phyloP scores from a whole-genome alignment of 2,329 filamentous ascomycete species.

The Colletotrichum sp. region DNA sequence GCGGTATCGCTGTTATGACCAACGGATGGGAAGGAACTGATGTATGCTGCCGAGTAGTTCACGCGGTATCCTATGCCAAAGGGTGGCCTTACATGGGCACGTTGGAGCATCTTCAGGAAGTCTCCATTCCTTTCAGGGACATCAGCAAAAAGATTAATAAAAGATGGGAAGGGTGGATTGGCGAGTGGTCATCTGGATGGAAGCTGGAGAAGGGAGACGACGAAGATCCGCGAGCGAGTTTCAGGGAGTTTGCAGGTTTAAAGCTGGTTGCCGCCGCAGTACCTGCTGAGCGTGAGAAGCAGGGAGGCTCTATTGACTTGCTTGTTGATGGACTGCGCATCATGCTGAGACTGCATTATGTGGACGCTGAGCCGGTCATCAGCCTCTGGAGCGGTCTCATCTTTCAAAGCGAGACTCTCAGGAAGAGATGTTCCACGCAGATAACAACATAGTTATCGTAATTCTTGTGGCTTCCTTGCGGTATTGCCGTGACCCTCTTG shows the following conservation, averaged over 20 bases:
- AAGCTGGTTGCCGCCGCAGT: background rate
- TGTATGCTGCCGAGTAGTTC: background rate
- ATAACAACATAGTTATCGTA: no score
- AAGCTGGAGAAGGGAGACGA: background rate
- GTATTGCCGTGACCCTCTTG: background rate
- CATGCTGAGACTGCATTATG: background rate
- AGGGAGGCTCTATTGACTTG: background rate
- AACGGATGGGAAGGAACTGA: conserved; percentile 16
- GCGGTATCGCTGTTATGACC: conserved; percentile 24
- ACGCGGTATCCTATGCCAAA: background rate
- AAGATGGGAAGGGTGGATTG: background rate
- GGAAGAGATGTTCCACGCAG: no score
- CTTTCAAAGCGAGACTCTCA: background rate
- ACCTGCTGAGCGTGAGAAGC: background rate
- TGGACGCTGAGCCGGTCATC: background rate
- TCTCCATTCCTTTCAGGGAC: background rate
- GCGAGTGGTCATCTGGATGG: background rate
- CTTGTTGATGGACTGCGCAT: background rate
- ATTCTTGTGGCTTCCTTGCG: background rate
- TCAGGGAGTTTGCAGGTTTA: background rate
- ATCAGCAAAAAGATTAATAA: background rate
- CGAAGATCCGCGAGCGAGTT: background rate
- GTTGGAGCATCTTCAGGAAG: background rate
- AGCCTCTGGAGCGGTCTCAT: conserved; percentile 2
- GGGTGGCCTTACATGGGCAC: conserved; percentile 12